Evolutionary conservation across 495 filamentous ascomycete genomes (phyloP).

Genomic region (Talaromyces trachyspermus): DNA sequence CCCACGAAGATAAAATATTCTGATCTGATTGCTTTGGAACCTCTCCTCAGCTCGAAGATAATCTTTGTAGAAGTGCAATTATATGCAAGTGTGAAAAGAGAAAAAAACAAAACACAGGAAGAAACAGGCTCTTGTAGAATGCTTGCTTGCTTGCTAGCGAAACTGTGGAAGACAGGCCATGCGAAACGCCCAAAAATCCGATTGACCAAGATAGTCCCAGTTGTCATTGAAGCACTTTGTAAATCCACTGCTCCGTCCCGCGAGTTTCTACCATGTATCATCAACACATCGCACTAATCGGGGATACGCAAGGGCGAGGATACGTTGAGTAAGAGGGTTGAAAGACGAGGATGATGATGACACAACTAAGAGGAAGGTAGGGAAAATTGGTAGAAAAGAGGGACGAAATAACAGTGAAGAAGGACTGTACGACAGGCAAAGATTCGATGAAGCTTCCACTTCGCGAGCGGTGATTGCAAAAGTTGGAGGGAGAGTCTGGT

Average conservation of each 20-base stretch:
- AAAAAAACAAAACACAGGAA: constrained; percentile 12
- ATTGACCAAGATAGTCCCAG: constrained; percentile 4
- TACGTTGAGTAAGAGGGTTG: too few species aligned
- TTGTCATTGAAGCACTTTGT: not conserved
- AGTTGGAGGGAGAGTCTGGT: constrained; percentile 1
- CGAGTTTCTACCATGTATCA: not conserved
- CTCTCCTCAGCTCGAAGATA: constrained; percentile 23
- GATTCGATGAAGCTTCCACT: too few species aligned
- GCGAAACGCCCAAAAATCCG: constrained; percentile 16
- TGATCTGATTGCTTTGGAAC: constrained; percentile 7
- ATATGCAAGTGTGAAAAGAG: constrained; percentile 24
- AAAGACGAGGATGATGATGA: too few species aligned
- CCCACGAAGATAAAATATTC: constrained; percentile 6
- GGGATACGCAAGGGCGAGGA: too few species aligned
- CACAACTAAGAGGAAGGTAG: too few species aligned
- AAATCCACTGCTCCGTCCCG: not conserved
- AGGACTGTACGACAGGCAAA: too few species aligned
- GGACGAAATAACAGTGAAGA: too few species aligned
- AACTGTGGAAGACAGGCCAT: constrained; percentile 25
- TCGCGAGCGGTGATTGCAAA: not conserved
- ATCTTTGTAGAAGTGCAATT: constrained; percentile 27
- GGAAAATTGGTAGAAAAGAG: too few species aligned
- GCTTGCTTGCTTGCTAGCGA: constrained; percentile 49
- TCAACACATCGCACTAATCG: too few species aligned
- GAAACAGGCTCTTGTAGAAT: constrained; percentile 42